Conservation (phyloP, 352 stramenopile species). For the Phytophthora pinifolia region DNA sequence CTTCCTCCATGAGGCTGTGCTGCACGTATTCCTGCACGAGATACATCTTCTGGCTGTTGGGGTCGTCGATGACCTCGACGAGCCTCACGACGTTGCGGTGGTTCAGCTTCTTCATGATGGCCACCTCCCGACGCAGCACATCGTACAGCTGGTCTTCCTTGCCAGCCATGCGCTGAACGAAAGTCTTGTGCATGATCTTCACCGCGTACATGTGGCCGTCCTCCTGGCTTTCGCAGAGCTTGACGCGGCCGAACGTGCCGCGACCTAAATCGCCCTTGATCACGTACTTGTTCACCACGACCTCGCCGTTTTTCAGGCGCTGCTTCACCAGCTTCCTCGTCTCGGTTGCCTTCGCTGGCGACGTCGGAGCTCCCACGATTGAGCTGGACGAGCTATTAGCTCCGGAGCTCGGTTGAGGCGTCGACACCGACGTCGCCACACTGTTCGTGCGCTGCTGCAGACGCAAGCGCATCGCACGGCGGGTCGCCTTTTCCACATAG, state of each 20-base stretch:
- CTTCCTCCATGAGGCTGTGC: slow-evolving; percentile 91
- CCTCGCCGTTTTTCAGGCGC: slow-evolving; percentile 80
- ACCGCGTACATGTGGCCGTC: slow-evolving; percentile 84
- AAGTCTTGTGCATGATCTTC: slow-evolving; percentile 91
- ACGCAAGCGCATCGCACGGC: slow-evolving; percentile 75
- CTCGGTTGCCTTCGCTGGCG: slow-evolving; percentile 65
- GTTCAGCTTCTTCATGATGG: slow-evolving; percentile 96
- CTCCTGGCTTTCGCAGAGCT: slow-evolving; percentile 79
- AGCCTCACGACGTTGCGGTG: slow-evolving; percentile 94
- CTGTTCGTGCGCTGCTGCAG: slow-evolving; percentile 61
- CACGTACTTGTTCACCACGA: slow-evolving; percentile 94
- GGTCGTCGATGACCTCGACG: slow-evolving; percentile 95
- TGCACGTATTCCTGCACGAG: slow-evolving; percentile 95
- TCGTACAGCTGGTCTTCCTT: slow-evolving; percentile 87
- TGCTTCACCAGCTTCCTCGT: slow-evolving; percentile 84
- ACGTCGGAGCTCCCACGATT: slow-evolving; percentile 35
- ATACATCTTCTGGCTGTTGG: slow-evolving; percentile 94
- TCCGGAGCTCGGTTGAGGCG: slow-evolving; percentile 21
- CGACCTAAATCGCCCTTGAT: slow-evolving; percentile 91
- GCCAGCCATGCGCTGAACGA: slow-evolving; percentile 86
- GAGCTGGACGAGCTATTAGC: slow-evolving; percentile 30
- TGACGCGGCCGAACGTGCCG: slow-evolving; percentile 89
- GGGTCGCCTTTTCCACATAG: slow-evolving; percentile 86
- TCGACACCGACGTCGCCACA: slow-evolving; percentile 14
- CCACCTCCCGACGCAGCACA: slow-evolving; percentile 88